phyloP scores from a whole-genome alignment of 2,329 filamentous ascomycete genomes.

The Monosporascus sp. region DNA sequence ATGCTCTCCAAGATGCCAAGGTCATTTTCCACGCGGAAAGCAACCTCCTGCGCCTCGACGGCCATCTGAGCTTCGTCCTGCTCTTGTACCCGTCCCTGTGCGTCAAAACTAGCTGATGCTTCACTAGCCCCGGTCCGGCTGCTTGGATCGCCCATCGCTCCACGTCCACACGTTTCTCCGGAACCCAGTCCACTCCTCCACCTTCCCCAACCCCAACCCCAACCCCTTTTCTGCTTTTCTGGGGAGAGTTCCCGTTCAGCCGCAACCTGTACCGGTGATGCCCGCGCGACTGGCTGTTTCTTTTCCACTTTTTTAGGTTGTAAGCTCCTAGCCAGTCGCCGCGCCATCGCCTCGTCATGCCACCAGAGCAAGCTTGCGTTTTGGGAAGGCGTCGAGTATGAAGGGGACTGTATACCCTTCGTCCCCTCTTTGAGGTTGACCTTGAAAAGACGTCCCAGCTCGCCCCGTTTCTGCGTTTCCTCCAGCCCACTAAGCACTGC shows the following conservation, averaged over 20 bases:
- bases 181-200: conserved; percentile 4
- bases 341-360: conserved; percentile 40
- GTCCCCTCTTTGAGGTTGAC: conserved; percentile 5
- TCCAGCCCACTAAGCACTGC: conserved; percentile 22
- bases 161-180: not conserved
- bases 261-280: conserved; percentile 21
- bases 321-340: conserved; percentile 38
- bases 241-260: conserved; percentile 24
- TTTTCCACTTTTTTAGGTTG: conserved; percentile 27
- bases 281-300: conserved; percentile 1
- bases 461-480: conserved; percentile 22
- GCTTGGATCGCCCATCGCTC: not conserved
- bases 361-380: conserved; percentile 36
- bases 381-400: not conserved
- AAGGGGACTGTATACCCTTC: conserved; percentile 3
- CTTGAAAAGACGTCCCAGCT: conserved; percentile 18
- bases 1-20: conserved; percentile 47
- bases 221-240: conserved; percentile 29
- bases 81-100: conserved; percentile 6
- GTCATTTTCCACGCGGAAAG: conserved; percentile 46
- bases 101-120: not conserved
- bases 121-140: not conserved
- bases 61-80: conserved; percentile 31
- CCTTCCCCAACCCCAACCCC: conserved; percentile 23
- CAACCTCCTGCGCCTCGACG: conserved; percentile 40